These are phyloP conservation scores for Oxyria digyna DNA, from an alignment of 148 eudicot species.

Conservation along the genomic window DNA sequence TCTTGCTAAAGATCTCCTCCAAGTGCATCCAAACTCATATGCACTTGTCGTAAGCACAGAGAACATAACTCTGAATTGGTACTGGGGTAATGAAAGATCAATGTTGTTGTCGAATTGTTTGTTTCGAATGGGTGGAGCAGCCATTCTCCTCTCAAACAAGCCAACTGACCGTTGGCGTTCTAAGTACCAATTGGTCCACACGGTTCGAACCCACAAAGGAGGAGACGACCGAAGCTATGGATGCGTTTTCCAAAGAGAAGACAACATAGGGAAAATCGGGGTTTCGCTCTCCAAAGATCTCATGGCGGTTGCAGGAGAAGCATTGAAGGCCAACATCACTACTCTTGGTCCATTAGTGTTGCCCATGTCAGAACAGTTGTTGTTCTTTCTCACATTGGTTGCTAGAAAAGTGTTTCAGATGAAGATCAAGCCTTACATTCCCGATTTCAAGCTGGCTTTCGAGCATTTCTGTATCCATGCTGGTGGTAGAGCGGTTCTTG, in stretches of 20 bases:
- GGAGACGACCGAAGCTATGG: background rate
- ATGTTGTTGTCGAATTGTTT: slow-evolving; percentile 7
- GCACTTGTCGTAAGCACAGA: slow-evolving; percentile 8
- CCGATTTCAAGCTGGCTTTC: slow-evolving; percentile 4
- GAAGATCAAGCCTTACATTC: slow-evolving; percentile 4
- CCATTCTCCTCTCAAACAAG: slow-evolving; percentile 7
- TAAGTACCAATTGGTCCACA: slow-evolving; percentile 8
- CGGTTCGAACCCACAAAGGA: slow-evolving; percentile 7
- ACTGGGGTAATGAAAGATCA: slow-evolving; percentile 1
- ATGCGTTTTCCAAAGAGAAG: slow-evolving; percentile 3
- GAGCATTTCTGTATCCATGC: slow-evolving; percentile 10
- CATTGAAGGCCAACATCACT: slow-evolving; percentile 3
- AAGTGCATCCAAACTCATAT: slow-evolving; percentile 1
- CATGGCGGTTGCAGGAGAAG: slow-evolving; percentile 6
- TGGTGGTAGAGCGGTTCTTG: slow-evolving; percentile 4
- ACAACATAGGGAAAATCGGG: background rate
- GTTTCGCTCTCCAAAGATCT: slow-evolving; percentile 6
- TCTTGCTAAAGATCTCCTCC: slow-evolving; percentile 27
- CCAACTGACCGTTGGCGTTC: background rate
- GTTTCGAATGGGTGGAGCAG: slow-evolving; percentile 9
- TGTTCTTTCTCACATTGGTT: background rate
- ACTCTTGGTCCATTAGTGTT: slow-evolving; percentile 6
- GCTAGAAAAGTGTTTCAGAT: background rate
- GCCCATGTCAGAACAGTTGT: slow-evolving; percentile 4
- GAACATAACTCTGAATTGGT: slow-evolving; percentile 9